Percentiles rank a stretch among this genome's conserved stretches.
Evolutionary conservation across 176 grass and related monocot genomes (phyloP).

Genomic region (Rhipidocladum racemiflorum): DNA sequence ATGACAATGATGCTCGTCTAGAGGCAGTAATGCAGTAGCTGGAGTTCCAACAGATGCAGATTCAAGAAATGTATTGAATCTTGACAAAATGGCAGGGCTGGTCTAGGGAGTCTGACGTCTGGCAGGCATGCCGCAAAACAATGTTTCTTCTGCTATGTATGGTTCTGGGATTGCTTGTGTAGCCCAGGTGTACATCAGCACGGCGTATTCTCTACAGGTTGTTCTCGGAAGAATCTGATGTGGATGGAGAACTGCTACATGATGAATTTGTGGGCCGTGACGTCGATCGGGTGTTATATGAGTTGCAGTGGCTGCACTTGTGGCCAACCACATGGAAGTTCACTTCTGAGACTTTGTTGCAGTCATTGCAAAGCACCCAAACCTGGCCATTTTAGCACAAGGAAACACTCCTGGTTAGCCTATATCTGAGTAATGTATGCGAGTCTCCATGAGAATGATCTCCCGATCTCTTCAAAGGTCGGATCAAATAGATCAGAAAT

Average conservation of each 20-base stretch:
- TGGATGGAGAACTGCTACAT: constrained; percentile 30
- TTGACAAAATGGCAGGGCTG: constrained; percentile 5
- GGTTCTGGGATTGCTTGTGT: constrained; percentile 15
- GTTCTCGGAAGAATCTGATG: constrained; percentile 43
- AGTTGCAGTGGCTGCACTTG: constrained; percentile 78
- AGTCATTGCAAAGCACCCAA: constrained; percentile 94
- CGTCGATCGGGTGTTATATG: constrained; percentile 72
- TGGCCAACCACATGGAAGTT: constrained; percentile 86
- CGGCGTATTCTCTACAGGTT: constrained; percentile 28
- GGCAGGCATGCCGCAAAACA: neutral
- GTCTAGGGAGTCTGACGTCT: neutral
- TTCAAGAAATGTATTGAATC: constrained; percentile 40
- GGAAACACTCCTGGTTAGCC: neutral
- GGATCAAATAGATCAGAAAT: neutral
- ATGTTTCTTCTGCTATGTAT: constrained; percentile 31
- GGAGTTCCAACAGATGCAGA: constrained; percentile 1
- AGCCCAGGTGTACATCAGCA: neutral
- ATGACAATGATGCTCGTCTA: neutral
- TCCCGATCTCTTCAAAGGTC: neutral
- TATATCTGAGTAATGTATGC: neutral
- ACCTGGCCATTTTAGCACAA: constrained; percentile 44
- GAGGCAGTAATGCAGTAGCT: neutral
- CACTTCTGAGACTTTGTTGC: constrained; percentile 83
- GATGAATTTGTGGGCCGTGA: constrained; percentile 47
- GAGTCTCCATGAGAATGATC: neutral